phyloP scores from a whole-genome alignment of 1,284 basidiomycete species.

The Porphyrellus sp. region DNA sequence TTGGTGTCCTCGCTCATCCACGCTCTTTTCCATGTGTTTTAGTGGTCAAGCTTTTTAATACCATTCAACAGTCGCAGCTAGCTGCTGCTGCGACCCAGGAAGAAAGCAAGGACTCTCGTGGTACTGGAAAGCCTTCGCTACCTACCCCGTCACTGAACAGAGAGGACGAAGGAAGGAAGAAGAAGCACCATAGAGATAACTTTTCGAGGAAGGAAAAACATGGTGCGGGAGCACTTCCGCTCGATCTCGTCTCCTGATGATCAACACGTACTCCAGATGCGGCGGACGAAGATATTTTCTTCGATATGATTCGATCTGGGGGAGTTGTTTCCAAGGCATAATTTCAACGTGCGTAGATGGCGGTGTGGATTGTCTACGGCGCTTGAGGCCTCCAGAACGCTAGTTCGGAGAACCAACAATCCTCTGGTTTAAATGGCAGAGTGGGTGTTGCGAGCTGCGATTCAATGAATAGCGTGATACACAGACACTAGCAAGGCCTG shows the following conservation, averaged over 20 bases:
- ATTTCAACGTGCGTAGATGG: background rate
- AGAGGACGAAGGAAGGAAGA: constrained; percentile 47
- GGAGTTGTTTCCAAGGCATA: constrained; percentile 60
- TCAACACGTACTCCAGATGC: constrained; percentile 36
- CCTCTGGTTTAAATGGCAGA: too few relatives aligned
- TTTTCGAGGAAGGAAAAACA: constrained; percentile 53
- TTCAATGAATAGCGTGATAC: too few relatives aligned
- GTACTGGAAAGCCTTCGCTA: constrained; percentile 68
- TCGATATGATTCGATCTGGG: constrained; percentile 76
- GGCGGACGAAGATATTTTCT: constrained; percentile 68
- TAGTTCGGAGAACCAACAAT: background rate
- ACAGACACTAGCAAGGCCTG: too few relatives aligned
- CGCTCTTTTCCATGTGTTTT: background rate
- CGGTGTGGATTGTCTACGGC: too few relatives aligned
- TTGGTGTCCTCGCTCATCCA: background rate
- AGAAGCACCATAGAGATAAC: constrained; percentile 53
- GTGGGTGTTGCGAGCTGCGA: too few relatives aligned
- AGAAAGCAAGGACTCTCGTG: constrained; percentile 57
- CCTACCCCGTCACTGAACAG: constrained; percentile 56
- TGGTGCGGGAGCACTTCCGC: constrained; percentile 39
- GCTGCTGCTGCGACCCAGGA: constrained; percentile 50
- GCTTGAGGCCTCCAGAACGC: background rate
- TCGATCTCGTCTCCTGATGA: background rate
- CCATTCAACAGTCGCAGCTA: constrained; percentile 73
- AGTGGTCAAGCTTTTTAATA: constrained; percentile 83